Conservation (phyloP, 1,139 yeast species). For the Candida gigantensis region DNA sequence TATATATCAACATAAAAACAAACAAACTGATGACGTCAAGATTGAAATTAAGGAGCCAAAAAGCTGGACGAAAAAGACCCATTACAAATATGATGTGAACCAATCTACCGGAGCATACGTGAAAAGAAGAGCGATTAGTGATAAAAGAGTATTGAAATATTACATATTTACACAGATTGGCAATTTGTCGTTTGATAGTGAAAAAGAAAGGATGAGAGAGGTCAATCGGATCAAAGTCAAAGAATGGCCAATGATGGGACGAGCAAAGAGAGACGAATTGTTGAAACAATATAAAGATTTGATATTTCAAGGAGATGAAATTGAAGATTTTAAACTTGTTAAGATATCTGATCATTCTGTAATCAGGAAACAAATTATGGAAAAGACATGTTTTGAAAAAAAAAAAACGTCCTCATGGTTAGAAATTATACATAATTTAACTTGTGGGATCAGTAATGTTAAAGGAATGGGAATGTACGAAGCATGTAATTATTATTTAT, state of each 20-base stretch:
- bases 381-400: neutral
- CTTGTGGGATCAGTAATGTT: neutral
- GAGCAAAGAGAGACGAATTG: neutral
- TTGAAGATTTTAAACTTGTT: neutral
- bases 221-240: neutral
- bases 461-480: neutral
- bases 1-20: neutral
- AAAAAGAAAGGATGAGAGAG: neutral
- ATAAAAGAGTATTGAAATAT: neutral
- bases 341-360: neutral
- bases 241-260: neutral
- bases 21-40: too few species aligned
- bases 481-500: slow-evolving; percentile 3
- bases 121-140: neutral
- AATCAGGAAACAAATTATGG: neutral
- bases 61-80: neutral
- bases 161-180: neutral
- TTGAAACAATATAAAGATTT: neutral
- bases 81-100: neutral
- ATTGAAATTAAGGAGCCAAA: too few species aligned
- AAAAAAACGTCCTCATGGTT: neutral
- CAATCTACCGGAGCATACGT: neutral
- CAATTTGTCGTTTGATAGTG: neutral
- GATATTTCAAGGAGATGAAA: neutral
- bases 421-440: slow-evolving; percentile 1